phyloP scores from a whole-genome alignment of 768 basidiomycete genomes.

The Gloeostereum incarnatum region DNA sequence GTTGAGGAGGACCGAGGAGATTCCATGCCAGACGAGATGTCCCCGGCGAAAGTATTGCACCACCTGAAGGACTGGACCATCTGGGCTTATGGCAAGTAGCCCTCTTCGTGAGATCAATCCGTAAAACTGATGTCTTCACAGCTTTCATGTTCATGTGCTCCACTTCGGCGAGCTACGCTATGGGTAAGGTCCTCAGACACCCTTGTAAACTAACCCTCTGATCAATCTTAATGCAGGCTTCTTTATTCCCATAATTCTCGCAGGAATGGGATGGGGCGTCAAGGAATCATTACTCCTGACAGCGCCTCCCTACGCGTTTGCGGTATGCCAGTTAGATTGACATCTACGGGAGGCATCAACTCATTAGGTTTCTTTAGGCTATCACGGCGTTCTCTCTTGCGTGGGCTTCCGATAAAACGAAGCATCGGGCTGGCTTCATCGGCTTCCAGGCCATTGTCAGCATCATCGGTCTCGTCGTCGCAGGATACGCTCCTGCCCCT shows the following conservation, averaged over 20 bases:
- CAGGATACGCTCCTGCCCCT: slow-evolving; percentile 9
- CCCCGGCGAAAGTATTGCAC: slow-evolving; percentile 21
- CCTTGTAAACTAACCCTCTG: too few relatives aligned
- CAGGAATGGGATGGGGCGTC: slow-evolving; percentile 34
- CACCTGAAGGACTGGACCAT: slow-evolving; percentile 37
- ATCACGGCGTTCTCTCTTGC: slow-evolving; percentile 36
- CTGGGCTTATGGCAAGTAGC: slow-evolving; percentile 37
- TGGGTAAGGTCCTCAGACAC: too few relatives aligned
- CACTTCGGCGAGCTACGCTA: too few relatives aligned
- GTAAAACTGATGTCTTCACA: too few relatives aligned
- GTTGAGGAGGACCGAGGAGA: slow-evolving; percentile 42
- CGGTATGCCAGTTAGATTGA: slow-evolving; percentile 19
- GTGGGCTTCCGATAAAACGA: slow-evolving; percentile 35
- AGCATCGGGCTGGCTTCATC: slow-evolving; percentile 32
- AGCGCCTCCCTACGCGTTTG: slow-evolving; percentile 36
- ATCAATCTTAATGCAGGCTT: too few relatives aligned
- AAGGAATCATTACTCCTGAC: slow-evolving; percentile 35
- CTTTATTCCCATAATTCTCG: slow-evolving; percentile 38
- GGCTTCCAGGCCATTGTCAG: slow-evolving; percentile 26
- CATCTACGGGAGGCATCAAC: neutral
- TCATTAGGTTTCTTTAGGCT: slow-evolving; percentile 22
- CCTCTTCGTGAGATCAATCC: too few relatives aligned
- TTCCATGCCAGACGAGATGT: slow-evolving; percentile 34
- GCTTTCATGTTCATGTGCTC: too few relatives aligned
- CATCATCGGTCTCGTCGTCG: slow-evolving; percentile 26